Percentiles rank a stretch among this genome's conserved stretches.
Conservation (phyloP, 177 flowering plant species). For the Vitis hybrid region DNA sequence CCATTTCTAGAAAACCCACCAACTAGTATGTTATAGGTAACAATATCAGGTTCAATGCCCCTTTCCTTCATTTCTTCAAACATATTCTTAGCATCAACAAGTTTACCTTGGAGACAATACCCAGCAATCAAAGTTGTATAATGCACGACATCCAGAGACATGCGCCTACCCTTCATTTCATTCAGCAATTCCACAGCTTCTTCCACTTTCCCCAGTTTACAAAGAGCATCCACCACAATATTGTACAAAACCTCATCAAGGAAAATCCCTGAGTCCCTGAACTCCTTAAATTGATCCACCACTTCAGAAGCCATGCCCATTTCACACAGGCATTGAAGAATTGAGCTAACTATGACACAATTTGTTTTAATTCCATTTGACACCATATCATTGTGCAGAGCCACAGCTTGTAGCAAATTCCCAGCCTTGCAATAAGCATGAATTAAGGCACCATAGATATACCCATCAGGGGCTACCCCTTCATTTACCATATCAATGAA, state of each 20-base stretch:
- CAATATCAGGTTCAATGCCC: constrained; percentile 55
- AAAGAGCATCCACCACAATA: constrained; percentile 56
- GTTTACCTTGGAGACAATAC: constrained; percentile 46
- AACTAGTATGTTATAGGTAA: constrained; percentile 59
- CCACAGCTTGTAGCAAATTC: constrained; percentile 42
- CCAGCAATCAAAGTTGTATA: constrained; percentile 72
- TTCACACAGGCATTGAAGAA: constrained; percentile 54
- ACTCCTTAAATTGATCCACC: constrained; percentile 33
- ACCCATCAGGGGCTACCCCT: constrained; percentile 43
- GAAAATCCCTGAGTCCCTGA: constrained; percentile 39
- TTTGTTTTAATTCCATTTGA: constrained; percentile 59
- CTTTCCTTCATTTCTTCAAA: constrained; percentile 45
- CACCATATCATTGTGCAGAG: constrained; percentile 45
- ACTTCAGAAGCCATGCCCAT: constrained; percentile 44
- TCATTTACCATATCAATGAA: constrained; percentile 46
- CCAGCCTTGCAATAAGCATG: constrained; percentile 44
- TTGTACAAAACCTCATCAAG: constrained; percentile 57
- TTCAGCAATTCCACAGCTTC: constrained; percentile 50
- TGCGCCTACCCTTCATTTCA: constrained; percentile 48
- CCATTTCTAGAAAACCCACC: constrained; percentile 60
- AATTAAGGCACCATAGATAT: constrained; percentile 47
- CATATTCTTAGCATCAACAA: constrained; percentile 41
- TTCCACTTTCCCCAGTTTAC: constrained; percentile 55
- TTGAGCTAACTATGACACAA: constrained; percentile 44
- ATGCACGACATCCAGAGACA: constrained; percentile 55